These are phyloP conservation scores for Rhodotorula sp. DNA, from an alignment of 1,284 basidiomycete genomes.

Conservation along the genomic window DNA sequence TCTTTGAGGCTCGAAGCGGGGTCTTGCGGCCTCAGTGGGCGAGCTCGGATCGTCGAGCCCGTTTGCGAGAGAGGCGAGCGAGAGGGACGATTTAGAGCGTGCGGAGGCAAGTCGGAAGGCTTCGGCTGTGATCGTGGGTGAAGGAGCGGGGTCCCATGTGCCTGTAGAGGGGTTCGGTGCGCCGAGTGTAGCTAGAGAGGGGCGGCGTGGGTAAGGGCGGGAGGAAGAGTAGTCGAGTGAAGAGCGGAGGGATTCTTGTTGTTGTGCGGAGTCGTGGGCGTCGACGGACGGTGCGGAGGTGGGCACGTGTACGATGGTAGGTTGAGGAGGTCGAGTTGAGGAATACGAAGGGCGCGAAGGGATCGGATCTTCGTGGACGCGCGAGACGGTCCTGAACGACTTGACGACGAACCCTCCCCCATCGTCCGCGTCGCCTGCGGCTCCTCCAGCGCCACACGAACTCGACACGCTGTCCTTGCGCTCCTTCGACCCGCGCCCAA, in stretches of 20 bases:
- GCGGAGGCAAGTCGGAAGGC: slow-evolving; percentile 33
- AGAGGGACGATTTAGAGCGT: slow-evolving; percentile 26
- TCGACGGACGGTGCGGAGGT: neutral
- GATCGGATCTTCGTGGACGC: slow-evolving; percentile 38
- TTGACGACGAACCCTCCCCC: slow-evolving; percentile 33
- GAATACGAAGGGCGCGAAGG: neutral
- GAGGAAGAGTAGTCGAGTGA: slow-evolving; percentile 25
- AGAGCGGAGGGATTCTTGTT: slow-evolving; percentile 21
- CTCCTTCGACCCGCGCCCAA: neutral
- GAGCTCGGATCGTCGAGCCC: neutral
- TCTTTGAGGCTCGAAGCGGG: slow-evolving; percentile 44
- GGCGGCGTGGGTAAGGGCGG: slow-evolving; percentile 14
- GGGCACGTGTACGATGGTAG: neutral
- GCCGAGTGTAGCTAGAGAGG: slow-evolving; percentile 19
- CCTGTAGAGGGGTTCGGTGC: neutral
- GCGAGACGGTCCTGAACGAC: slow-evolving; percentile 37
- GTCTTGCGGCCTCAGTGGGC: slow-evolving; percentile 8
- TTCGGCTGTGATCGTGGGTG: slow-evolving; percentile 38
- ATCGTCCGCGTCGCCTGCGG: slow-evolving; percentile 5
- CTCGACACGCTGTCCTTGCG: slow-evolving; percentile 17
- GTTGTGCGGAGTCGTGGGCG: neutral
- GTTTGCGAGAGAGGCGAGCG: slow-evolving; percentile 18
- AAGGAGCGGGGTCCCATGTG: slow-evolving; percentile 27
- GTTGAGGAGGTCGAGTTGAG: neutral
- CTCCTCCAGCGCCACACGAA: neutral